These are phyloP conservation scores for Saccharomycopsis fermentans DNA, from an alignment of 805 yeast species.

Conservation along the genomic window DNA sequence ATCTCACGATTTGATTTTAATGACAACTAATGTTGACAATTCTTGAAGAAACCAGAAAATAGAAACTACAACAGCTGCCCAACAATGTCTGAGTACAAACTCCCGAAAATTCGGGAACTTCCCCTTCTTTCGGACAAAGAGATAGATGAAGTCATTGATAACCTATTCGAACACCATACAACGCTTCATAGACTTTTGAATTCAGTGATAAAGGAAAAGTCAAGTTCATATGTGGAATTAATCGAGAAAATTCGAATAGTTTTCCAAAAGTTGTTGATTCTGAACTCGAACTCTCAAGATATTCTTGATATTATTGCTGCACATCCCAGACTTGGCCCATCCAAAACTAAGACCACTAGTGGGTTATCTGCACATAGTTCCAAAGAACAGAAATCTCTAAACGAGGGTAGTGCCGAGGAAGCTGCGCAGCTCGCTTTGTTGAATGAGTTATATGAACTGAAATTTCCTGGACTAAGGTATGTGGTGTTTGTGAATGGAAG, in stretches of 20 bases:
- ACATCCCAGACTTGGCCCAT: slow-evolving; percentile 72
- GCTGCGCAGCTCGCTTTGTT: slow-evolving; percentile 38
- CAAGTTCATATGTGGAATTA: slow-evolving; percentile 28
- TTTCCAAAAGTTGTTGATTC: slow-evolving; percentile 21
- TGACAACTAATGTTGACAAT: too few species aligned
- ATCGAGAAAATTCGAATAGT: slow-evolving; percentile 35
- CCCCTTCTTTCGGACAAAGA: not conserved
- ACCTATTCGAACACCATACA: slow-evolving; percentile 57
- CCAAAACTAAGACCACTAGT: slow-evolving; percentile 2
- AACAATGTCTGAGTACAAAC: not conserved
- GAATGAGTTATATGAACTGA: slow-evolving; percentile 53
- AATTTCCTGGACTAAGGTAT: slow-evolving; percentile 64
- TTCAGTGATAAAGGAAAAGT: slow-evolving; percentile 23
- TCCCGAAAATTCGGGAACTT: slow-evolving; percentile 3
- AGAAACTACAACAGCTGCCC: not conserved
- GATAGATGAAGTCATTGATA: slow-evolving; percentile 32
- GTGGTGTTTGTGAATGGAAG: slow-evolving; percentile 89
- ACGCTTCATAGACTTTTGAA: slow-evolving; percentile 31
- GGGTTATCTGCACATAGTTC: slow-evolving; percentile 55
- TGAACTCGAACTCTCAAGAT: slow-evolving; percentile 20
- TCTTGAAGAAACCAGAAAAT: too few species aligned
- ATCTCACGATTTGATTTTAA: too few species aligned
- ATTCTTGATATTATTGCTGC: slow-evolving; percentile 64
- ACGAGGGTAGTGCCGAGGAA: slow-evolving; percentile 37
- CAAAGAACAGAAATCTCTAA: slow-evolving; percentile 58